Evolutionary conservation across 2,329 filamentous ascomycete genomes (phyloP).

Genomic region (Coleophoma cylindrospora): DNA sequence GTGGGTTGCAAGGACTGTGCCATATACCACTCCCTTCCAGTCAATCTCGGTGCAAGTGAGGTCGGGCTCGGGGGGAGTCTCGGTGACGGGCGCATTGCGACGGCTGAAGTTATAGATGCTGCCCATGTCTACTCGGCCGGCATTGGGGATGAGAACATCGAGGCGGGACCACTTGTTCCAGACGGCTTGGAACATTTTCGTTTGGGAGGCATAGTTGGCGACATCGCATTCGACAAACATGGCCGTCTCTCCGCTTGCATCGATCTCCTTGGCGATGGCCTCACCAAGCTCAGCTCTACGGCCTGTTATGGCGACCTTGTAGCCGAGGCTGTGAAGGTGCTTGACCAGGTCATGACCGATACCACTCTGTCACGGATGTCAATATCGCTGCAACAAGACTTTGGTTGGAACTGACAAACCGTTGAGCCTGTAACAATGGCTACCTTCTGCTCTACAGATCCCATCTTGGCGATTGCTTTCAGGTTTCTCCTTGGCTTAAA

Average conservation of each 20-base stretch:
- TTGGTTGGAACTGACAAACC: too few species aligned
- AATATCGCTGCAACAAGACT: too few species aligned
- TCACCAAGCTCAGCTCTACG: background rate
- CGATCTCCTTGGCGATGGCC: background rate
- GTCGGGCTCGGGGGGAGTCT: background rate
- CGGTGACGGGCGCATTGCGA: background rate
- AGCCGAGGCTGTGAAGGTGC: background rate
- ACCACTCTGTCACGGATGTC: constrained; percentile 24
- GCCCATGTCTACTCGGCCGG: background rate
- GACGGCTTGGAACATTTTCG: background rate
- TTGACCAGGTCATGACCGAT: background rate
- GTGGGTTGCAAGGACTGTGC: background rate
- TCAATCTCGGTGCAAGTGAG: background rate
- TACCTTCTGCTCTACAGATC: too few species aligned
- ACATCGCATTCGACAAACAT: background rate
- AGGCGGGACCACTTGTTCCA: background rate
- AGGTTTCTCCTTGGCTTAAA: too few species aligned
- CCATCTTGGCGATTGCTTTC: too few species aligned
- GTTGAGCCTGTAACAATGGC: too few species aligned
- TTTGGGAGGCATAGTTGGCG: background rate
- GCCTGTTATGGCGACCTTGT: background rate
- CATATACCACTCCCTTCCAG: background rate
- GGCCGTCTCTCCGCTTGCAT: background rate
- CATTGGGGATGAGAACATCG: background rate
- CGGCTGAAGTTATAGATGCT: background rate